These are phyloP conservation scores for Wickerhamia fluorescens DNA, from an alignment of 805 yeast genomes.

Conservation along the genomic window DNA sequence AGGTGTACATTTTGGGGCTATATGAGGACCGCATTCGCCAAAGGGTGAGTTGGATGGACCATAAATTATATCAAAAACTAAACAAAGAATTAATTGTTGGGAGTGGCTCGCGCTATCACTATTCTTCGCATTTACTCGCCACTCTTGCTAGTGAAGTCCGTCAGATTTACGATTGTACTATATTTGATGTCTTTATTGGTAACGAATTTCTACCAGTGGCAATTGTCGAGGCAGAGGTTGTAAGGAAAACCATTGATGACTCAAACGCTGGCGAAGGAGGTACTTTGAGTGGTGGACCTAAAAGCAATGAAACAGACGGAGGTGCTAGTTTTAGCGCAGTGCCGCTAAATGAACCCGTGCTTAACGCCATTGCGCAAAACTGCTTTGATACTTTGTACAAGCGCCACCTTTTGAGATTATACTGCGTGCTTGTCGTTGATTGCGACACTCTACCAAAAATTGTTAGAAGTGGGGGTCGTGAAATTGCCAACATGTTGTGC, in stretches of 20 bases:
- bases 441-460: slow-evolving; percentile 81
- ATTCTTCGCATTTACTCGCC: slow-evolving; percentile 79
- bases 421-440: slow-evolving; percentile 75
- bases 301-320: slow-evolving; percentile 9
- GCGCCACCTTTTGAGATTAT: slow-evolving; percentile 66
- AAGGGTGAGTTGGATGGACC: slow-evolving; percentile 59
- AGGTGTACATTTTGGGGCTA: slow-evolving; percentile 78
- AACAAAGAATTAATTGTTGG: slow-evolving; percentile 27
- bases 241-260: slow-evolving; percentile 30
- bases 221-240: slow-evolving; percentile 64
- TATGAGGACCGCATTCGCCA: slow-evolving; percentile 90
- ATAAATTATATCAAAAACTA: slow-evolving; percentile 25
- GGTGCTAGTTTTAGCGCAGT: slow-evolving; percentile 17
- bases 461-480: slow-evolving; percentile 76
- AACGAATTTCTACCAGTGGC: slow-evolving; percentile 81
- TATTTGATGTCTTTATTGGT: slow-evolving; percentile 76
- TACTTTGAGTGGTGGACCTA: slow-evolving; percentile 11
- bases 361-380: slow-evolving; percentile 37
- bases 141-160: slow-evolving; percentile 77
- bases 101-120: slow-evolving; percentile 56
- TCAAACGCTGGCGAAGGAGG: slow-evolving; percentile 6
- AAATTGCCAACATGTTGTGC: slow-evolving; percentile 86
- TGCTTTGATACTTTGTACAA: slow-evolving; percentile 37
- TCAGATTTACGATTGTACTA: slow-evolving; percentile 81
- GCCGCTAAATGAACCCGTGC: slow-evolving; percentile 36